Conservation (phyloP, 345 rosid species). For the Adansonia digitata region DNA sequence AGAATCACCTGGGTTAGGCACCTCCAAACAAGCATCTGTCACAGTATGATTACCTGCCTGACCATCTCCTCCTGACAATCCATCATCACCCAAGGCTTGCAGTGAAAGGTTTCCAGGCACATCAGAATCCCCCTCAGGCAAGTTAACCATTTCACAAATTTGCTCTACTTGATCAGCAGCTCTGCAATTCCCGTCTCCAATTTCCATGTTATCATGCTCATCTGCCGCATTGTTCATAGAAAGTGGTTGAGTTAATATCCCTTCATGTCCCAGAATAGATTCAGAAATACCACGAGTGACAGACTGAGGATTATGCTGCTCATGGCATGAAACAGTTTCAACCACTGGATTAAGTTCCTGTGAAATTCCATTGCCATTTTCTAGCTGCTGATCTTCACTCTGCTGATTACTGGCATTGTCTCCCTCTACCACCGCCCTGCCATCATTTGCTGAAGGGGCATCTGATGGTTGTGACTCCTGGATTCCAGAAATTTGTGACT, state of each 20-base stretch:
- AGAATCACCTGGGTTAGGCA: conserved; percentile 29
- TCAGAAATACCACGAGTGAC: conserved; percentile 31
- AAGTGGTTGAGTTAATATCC: conserved; percentile 43
- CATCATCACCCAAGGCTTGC: conserved; percentile 26
- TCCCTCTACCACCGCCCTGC: conserved; percentile 37
- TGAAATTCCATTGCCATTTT: conserved; percentile 35
- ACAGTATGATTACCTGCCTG: conserved; percentile 21
- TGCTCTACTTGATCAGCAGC: conserved; percentile 38
- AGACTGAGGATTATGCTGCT: conserved; percentile 27
- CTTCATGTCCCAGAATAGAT: conserved; percentile 29
- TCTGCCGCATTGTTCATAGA: conserved; percentile 47
- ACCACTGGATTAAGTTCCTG: conserved; percentile 31
- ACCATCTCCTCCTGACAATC: conserved; percentile 26
- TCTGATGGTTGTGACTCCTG: conserved; percentile 55
- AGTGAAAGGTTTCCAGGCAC: conserved; percentile 36
- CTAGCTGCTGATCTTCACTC: conserved; percentile 47
- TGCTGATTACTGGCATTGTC: conserved; percentile 42
- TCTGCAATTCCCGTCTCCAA: conserved; percentile 51
- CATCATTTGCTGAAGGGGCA: conserved; percentile 38
- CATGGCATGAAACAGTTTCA: conserved; percentile 34
- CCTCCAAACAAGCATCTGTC: conserved; percentile 31
- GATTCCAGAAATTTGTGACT: conserved; percentile 48
- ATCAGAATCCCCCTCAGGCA: conserved; percentile 27
- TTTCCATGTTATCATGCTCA: conserved; percentile 65
- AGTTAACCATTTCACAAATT: conserved; percentile 37